Percentiles rank a stretch among this genome's conserved stretches.
These are phyloP conservation scores for Lumnitzera racemosa DNA, from an alignment of 345 rosid genomes.

Conservation along the genomic window DNA sequence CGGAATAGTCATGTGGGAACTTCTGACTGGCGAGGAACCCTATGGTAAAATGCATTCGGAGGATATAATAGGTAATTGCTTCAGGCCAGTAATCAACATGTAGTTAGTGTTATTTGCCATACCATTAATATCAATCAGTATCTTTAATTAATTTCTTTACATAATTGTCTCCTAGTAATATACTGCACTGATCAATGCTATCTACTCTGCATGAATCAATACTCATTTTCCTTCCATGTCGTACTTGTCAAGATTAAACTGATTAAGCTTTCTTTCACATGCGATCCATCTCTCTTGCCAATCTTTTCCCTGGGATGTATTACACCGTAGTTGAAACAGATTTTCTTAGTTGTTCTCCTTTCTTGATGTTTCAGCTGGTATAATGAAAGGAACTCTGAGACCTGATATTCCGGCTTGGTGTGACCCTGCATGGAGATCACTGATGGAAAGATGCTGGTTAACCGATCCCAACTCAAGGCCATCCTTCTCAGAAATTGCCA, in stretches of 20 bases:
- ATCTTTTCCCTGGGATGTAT: too few species aligned
- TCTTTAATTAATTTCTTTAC: too few species aligned
- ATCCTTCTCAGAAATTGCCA: conserved; percentile 31
- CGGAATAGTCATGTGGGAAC: conserved; percentile 45
- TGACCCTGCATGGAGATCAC: conserved; percentile 36
- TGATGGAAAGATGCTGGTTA: conserved; percentile 50
- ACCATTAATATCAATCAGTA: too few species aligned
- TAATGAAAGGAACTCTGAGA: conserved; percentile 21
- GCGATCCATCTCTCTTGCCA: too few species aligned
- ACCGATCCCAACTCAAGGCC: conserved; percentile 34
- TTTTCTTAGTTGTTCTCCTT: not conserved
- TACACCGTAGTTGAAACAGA: not conserved
- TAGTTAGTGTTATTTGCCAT: too few species aligned
- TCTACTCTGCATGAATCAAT: not conserved
- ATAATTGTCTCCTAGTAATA: too few species aligned
- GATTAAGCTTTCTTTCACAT: too few species aligned
- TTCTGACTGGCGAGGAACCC: conserved; percentile 45
- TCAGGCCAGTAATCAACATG: not conserved
- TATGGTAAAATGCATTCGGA: conserved; percentile 25
- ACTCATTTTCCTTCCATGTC: too few species aligned
- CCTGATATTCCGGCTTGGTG: conserved; percentile 39
- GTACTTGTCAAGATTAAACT: too few species aligned
- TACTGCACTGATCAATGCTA: too few species aligned
- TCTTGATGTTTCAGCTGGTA: conserved; percentile 26
- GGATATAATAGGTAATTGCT: conserved; percentile 30